phyloP scores from a whole-genome alignment of 192 early-diverging fungal species.

The Obelidium mucronatum region DNA sequence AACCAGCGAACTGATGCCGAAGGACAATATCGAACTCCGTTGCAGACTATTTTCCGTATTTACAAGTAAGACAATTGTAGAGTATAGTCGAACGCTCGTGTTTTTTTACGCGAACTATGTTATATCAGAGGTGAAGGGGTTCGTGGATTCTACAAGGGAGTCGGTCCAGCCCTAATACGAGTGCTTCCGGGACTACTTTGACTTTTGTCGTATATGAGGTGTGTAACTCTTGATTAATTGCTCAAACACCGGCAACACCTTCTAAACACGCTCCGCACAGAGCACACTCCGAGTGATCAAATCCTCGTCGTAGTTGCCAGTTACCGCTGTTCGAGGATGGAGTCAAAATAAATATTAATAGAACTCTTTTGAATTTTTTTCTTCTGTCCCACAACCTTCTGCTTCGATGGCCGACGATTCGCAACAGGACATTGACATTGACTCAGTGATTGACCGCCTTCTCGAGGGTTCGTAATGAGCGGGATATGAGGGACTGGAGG shows the following conservation, averaged over 20 bases:
- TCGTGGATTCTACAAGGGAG: slow-evolving; percentile 90
- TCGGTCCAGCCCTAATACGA: slow-evolving; percentile 84
- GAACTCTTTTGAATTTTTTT: neutral
- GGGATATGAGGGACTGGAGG: neutral
- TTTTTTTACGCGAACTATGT: neutral
- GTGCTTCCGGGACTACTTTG: slow-evolving; percentile 91
- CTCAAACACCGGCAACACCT: too few species aligned
- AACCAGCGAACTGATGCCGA: slow-evolving; percentile 51
- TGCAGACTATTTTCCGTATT: slow-evolving; percentile 76
- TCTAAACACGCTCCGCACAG: too few species aligned
- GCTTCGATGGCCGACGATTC: slow-evolving; percentile 35
- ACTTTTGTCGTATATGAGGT: slow-evolving; percentile 97
- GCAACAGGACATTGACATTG: slow-evolving; percentile 75
- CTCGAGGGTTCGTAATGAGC: slow-evolving; percentile 87
- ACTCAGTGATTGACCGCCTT: slow-evolving; percentile 89
- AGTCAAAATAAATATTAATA: neutral
- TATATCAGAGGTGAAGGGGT: slow-evolving; percentile 71
- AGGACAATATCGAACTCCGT: slow-evolving; percentile 43
- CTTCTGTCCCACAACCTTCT: neutral
- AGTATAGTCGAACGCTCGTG: neutral
- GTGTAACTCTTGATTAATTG: too few species aligned
- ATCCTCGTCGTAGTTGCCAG: too few species aligned
- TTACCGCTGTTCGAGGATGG: neutral
- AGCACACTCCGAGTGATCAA: too few species aligned
- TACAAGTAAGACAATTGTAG: too few species aligned